phyloP scores from a whole-genome alignment of 768 basidiomycete species.

The Leccinum fibrillosum region DNA sequence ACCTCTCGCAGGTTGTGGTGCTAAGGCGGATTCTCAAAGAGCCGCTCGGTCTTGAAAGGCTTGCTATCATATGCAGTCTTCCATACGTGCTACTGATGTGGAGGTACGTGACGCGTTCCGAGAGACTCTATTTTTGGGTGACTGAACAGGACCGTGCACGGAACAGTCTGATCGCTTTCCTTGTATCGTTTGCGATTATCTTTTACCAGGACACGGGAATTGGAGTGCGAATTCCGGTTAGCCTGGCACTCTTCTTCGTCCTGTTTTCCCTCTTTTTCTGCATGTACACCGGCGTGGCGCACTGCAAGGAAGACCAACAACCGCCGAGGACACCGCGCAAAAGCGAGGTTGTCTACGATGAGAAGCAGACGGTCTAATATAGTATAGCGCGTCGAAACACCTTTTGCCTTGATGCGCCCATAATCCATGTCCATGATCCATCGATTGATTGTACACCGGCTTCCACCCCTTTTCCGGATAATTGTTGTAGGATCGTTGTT shows the following conservation, averaged over 20 bases:
- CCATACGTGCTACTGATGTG: slow-evolving; percentile 41
- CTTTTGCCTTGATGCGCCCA: background rate
- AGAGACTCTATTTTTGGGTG: background rate
- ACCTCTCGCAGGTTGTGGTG: slow-evolving; percentile 17
- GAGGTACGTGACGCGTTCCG: too few species aligned
- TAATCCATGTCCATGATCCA: background rate
- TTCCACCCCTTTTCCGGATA: background rate
- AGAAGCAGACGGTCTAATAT: slow-evolving; percentile 3
- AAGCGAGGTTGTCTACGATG: background rate
- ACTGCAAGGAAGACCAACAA: slow-evolving; percentile 13
- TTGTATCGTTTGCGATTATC: slow-evolving; percentile 27
- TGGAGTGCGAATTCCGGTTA: slow-evolving; percentile 27
- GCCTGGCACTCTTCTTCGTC: slow-evolving; percentile 22
- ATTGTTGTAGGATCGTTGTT: background rate
- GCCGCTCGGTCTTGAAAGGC: slow-evolving; percentile 31
- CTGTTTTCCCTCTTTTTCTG: slow-evolving; percentile 29
- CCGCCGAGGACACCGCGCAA: background rate
- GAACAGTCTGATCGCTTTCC: slow-evolving; percentile 34
- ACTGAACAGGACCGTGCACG: background rate
- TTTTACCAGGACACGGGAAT: slow-evolving; percentile 28
- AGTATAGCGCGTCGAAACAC: background rate
- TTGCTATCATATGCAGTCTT: slow-evolving; percentile 40
- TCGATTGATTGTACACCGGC: background rate
- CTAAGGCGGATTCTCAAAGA: slow-evolving; percentile 27
- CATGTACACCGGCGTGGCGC: slow-evolving; percentile 21